Base-by-base conservation (phyloP, 169 alveolate species). In the Theileria sp. region DNA sequence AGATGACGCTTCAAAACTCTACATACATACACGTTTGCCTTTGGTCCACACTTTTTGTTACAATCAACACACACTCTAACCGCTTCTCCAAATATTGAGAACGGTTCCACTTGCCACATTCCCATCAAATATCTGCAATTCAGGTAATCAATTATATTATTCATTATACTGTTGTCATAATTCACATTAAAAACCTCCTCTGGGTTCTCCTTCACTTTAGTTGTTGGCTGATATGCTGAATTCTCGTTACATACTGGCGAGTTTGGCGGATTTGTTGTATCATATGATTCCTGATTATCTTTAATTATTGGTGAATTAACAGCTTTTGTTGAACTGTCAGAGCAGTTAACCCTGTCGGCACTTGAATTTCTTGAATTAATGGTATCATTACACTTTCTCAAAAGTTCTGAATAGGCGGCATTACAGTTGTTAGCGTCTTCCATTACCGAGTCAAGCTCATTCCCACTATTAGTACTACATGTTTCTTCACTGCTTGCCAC, bases 11-110 rank as follows among this genome's bases (percentile, higher is more conserved):
- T 85, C 21, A 92, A 73, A 19, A 91, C 69, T 25, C 94, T 61
- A 68, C 94, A 91, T 21, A 91, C 89, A 61, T 91, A 92, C 3
- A 89, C 92, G 44, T 87, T 88, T 3, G 94, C 94, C 72, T 78
- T 80, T n/a, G 87, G 70, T 19, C 94, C 94, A 19, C 71, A 25
- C 32, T 44, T 21, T 8, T 15, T 32, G 34, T 77, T 65, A 30
- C 90, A 84, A 1, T 84, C 87, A 0, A 66, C 67, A 38, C 90
- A 84, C 10, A 84, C 87, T 30, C 82, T 51, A 6, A 84, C 77
- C 7, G 77, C 36, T 78, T 84, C 86, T 10, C 90, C 90, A 28
- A 84, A 84, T 3, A 56, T 56, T 54, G 86, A 75, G 58, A 84
- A 84, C 5, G 90, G 87, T 28, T 84, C 86, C 38, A 82, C 19